Evolutionary conservation across 2,329 filamentous ascomycete species (phyloP), one percentile per base, ranked within the genome.

Genomic region (Pyrenophora teres): DNA sequence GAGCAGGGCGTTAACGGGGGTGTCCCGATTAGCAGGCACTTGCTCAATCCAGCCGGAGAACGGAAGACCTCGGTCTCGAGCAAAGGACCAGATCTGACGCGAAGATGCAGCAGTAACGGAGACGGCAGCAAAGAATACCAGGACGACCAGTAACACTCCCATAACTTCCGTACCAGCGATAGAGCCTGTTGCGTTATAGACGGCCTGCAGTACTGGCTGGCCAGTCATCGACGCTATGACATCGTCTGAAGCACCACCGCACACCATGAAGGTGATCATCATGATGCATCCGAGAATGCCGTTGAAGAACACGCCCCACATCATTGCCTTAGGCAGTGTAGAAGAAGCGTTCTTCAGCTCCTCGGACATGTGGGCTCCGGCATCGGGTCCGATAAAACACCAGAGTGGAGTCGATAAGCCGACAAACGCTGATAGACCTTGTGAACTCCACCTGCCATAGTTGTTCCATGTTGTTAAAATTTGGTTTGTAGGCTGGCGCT

Each of bases 391-490:
- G 32, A 70, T 57, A 15, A 76, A 63, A 19, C 67, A 69, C 38
- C 70, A 70, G 3, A 73, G 63, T 2, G 68, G 65, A 3, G 62
- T 64, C 0, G 52, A 64, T 27, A 76, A 58, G 4, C 76, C 77
- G 16, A 78, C 69, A 32, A 78, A 60, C 15, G 68, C 64, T 2
- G 78, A 76, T 15, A 80, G 62, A 4, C 75, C 75, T n/a, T 65
- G 67, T 21, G 60, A 75, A 3, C 68, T 64, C 74, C 75, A 78
- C 4, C 68, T 73, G 3, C 78, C 78, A 15, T 63, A 55, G 45
- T 81, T 79, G 13, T 68, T 67, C 56, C 81, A 81, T 0, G 70
- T 59, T 3, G 75, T 74, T 46, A 81, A 80, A 0, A 80, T 76
- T 2, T 72, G 69, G 6, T 70, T 53, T 0, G 75, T 62, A 2